Conservation (phyloP, 1,284 basidiomycete species). For the Ceratorhiza oryzae-sativae region DNA sequence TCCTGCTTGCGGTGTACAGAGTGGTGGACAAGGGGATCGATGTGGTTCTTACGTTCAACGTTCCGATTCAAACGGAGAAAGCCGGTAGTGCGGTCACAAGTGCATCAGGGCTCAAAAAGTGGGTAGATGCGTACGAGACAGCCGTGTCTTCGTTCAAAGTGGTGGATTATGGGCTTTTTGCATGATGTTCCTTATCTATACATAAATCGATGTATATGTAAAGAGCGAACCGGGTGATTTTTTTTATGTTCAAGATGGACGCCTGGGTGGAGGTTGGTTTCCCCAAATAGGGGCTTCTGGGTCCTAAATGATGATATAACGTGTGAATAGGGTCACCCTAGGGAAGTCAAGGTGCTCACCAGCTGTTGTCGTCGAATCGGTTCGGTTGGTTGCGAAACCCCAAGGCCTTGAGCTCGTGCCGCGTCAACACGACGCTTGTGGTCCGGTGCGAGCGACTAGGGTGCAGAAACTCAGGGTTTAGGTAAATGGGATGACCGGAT, state of each 20-base stretch:
- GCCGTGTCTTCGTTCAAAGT: conserved; percentile 71
- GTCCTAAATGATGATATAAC: neutral
- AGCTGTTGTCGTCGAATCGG: conserved; percentile 17
- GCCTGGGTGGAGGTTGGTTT: neutral
- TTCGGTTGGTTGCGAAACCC: conserved; percentile 16
- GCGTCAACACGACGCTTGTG: conserved; percentile 39
- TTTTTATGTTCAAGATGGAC: neutral
- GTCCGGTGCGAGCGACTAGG: conserved; percentile 39
- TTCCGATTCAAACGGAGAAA: conserved; percentile 59
- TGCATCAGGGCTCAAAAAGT: conserved; percentile 42
- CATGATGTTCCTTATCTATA: conserved; percentile 55
- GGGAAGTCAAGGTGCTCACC: neutral
- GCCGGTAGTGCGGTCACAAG: conserved; percentile 50
- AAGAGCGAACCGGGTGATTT: conserved; percentile 29
- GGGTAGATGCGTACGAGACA: conserved; percentile 59
- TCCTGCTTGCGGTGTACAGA: conserved; percentile 81
- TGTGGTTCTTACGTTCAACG: conserved; percentile 81
- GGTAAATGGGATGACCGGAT: neutral
- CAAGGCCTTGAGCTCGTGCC: conserved; percentile 17
- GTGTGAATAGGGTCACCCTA: neutral
- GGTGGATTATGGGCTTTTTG: conserved; percentile 77
- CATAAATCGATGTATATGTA: neutral
- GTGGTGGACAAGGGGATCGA: conserved; percentile 74
- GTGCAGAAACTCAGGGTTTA: neutral
- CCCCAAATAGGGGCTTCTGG: conserved; percentile 27